Percentiles rank a stretch among this genome's conserved stretches.
Conservation (phyloP, 352 stramenopile species). For the Saprolegnia parasitica region DNA sequence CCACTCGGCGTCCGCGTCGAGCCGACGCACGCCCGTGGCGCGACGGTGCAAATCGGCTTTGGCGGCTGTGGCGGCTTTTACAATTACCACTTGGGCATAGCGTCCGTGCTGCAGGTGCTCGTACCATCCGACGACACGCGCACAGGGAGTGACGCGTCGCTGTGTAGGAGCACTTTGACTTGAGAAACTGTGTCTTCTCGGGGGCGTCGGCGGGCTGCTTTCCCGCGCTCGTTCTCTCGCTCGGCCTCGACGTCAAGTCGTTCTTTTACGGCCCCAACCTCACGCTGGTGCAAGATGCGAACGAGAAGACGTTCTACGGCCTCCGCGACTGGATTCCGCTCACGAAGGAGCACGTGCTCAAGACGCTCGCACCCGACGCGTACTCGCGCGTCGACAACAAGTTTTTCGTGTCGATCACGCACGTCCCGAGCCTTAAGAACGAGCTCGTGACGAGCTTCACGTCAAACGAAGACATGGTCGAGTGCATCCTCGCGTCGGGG, state of each 20-base stretch:
- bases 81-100: constrained; percentile 78
- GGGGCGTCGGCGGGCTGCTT: constrained; percentile 70
- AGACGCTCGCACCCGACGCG: constrained; percentile 51
- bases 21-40: background rate
- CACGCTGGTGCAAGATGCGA: constrained; percentile 55
- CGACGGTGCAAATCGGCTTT: constrained; percentile 53
- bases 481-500: constrained; percentile 65
- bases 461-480: constrained; percentile 73
- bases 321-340: constrained; percentile 74
- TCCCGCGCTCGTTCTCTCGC: constrained; percentile 49
- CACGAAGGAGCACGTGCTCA: constrained; percentile 55
- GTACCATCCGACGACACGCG: constrained; percentile 14
- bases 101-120: constrained; percentile 53
- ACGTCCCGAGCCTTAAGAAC: constrained; percentile 51
- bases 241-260: constrained; percentile 62
- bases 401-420: constrained; percentile 70
- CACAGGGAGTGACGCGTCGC: background rate
- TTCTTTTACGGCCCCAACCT: constrained; percentile 81
- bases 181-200: constrained; percentile 64
- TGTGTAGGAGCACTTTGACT: constrained; percentile 59
- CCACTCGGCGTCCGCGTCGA: background rate
- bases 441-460: constrained; percentile 58
- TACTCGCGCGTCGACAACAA: constrained; percentile 55
- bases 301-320: constrained; percentile 46
- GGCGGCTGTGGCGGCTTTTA: constrained; percentile 79